Base-by-base conservation (phyloP, 345 rosid species). In the Corchorus capsularis region DNA sequence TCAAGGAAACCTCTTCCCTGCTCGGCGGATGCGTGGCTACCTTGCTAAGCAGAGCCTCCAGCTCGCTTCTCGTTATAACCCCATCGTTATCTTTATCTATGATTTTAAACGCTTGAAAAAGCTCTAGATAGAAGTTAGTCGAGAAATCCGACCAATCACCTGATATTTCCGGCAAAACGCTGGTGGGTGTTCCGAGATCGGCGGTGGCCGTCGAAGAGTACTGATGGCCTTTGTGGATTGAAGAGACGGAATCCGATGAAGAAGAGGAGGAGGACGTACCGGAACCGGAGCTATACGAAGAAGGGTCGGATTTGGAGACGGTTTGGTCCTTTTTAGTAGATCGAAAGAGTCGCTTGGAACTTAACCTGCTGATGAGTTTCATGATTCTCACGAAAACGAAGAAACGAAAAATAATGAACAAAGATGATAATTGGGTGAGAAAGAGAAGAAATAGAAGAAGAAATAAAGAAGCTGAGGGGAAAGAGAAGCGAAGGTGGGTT, bases 301-400 rank as follows among this genome's bases (percentile, higher is more conserved):
- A 85, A 0, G 98, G 92, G 0, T 86, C 86, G 20, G 92, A 85
- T 80, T 89, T 82, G 64, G 93, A 83, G 34, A 89, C 82, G 22
- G 91, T 72, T 16, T 81, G 72, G 3, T 85, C 83, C 78, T 79
- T 84, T 83, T 71, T 82, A 35, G 5, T 87, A 61, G 90, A 82
- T 1, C 85, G 69, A 74, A 93, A 92, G 22, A 94, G 34, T 63
- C 88, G 91, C 16, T 87, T 89, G 14, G 99, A 94, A 77, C 94
- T 91, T 56, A 90, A 82, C 35, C 65, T 78, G 4, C 72, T 43
- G 76, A 79, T 78, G 59, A 90, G 80, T 67, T 87, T 86, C 93
- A 88, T 91, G 47, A 67, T 16, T 15, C 8, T 8, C 2, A 37
- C 67, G 14, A 7, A 76, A 19, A 20, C 53, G 6, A 39, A 50